phyloP scores from a whole-genome alignment of 2,329 filamentous ascomycete species.

The Talaromyces sp. region DNA sequence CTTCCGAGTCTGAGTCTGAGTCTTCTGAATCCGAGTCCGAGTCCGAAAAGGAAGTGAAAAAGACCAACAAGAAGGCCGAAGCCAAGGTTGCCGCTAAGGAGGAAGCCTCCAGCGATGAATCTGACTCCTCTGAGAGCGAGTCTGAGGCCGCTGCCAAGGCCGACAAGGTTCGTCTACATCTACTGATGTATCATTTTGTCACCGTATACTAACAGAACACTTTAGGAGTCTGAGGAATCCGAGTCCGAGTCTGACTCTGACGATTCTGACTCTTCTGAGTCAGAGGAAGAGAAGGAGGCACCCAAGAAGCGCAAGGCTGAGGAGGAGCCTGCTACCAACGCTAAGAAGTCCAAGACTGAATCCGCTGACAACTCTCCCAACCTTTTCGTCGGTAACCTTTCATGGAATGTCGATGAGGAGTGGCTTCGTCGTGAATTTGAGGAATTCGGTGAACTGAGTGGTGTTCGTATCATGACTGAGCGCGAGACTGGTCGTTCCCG shows the following conservation, averaged over 20 bases:
- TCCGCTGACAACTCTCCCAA: slow-evolving; percentile 46
- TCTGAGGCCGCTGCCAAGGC: slow-evolving; percentile 18
- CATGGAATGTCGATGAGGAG: slow-evolving; percentile 85
- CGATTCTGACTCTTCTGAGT: slow-evolving; percentile 11
- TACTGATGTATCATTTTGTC: background rate
- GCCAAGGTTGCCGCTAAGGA: slow-evolving; percentile 17
- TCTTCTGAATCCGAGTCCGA: slow-evolving; percentile 19
- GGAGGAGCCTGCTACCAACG: slow-evolving; percentile 36
- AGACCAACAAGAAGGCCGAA: slow-evolving; percentile 16
- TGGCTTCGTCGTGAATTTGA: slow-evolving; percentile 76
- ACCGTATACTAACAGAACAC: background rate
- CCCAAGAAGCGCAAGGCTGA: slow-evolving; percentile 49
- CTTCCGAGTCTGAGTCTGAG: slow-evolving; percentile 24
- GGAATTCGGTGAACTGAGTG: slow-evolving; percentile 65
- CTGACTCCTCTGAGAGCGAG: slow-evolving; percentile 19
- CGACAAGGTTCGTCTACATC: slow-evolving; percentile 15
- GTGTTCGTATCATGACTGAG: slow-evolving; percentile 78
- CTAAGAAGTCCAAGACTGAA: slow-evolving; percentile 61
- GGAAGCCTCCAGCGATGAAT: slow-evolving; percentile 21
- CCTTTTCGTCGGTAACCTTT: slow-evolving; percentile 84
- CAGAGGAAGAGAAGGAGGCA: slow-evolving; percentile 24
- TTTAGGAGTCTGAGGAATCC: slow-evolving; percentile 2
- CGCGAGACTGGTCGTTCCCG: slow-evolving; percentile 75
- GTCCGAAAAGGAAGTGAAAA: slow-evolving; percentile 16
- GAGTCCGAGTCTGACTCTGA: slow-evolving; percentile 23